Conservation (phyloP, 129 eudicot species). For the Tagetes erecta region DNA sequence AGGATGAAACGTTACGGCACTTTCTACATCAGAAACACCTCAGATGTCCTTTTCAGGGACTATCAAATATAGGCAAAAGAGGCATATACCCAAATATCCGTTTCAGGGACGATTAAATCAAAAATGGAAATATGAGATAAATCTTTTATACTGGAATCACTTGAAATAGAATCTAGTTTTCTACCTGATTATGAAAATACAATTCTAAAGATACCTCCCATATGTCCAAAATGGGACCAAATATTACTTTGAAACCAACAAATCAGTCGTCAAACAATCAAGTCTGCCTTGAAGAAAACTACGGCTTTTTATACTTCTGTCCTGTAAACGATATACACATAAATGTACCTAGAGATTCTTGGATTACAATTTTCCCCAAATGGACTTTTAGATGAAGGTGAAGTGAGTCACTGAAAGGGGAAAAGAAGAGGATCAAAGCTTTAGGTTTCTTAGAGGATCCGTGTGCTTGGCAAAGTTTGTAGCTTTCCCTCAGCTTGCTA, state of each 20-base stretch:
- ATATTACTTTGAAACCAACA: conserved; percentile 8
- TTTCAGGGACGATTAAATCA: conserved; percentile 3
- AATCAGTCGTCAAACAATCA: conserved; percentile 11
- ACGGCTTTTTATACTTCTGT: conserved; percentile 12
- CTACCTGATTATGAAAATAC: conserved; percentile 8
- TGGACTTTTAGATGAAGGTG: conserved; percentile 22
- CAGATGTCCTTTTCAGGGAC: conserved; percentile 1
- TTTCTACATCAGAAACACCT: conserved; percentile 20
- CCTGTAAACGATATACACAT: background rate
- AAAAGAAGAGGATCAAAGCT: conserved; percentile 23
- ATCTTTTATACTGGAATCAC: conserved; percentile 1
- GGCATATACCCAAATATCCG: conserved; percentile 3
- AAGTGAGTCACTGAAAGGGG: conserved; percentile 13
- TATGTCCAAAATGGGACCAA: conserved; percentile 11
- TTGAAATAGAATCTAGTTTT: conserved; percentile 17
- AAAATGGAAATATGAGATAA: background rate
- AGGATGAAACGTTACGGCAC: background rate
- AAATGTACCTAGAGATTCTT: conserved; percentile 20
- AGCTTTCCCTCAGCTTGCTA: conserved; percentile 22
- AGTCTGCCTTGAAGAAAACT: background rate
- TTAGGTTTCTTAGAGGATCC: conserved; percentile 21
- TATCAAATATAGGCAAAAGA: conserved; percentile 14
- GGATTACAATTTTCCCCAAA: conserved; percentile 22
- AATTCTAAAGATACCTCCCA: conserved; percentile 36
- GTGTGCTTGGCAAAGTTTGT: conserved; percentile 23